phyloP scores from a whole-genome alignment of 2,329 filamentous ascomycete genomes.

The Hypoxylon sp. region DNA sequence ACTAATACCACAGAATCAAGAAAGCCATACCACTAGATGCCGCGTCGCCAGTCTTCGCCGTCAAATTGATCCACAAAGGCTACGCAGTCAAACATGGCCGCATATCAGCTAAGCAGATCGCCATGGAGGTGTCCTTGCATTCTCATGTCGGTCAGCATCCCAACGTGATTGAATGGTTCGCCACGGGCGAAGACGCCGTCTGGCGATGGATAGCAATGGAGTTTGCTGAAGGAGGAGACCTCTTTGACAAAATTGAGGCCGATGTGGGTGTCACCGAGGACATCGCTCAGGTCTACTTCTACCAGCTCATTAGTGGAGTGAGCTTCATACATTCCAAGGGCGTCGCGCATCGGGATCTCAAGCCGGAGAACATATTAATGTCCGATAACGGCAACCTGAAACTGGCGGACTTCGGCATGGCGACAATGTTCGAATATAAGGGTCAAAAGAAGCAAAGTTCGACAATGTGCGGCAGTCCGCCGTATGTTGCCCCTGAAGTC shows the following conservation, averaged over 20 bases:
- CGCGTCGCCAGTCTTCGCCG: constrained; percentile 85
- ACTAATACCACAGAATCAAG: constrained; percentile 76
- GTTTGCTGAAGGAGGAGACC: constrained; percentile 91
- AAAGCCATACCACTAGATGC: constrained; percentile 85
- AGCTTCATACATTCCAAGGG: constrained; percentile 97
- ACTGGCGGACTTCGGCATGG: constrained; percentile 96
- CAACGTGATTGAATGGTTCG: constrained; percentile 95
- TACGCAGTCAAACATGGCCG: constrained; percentile 92
- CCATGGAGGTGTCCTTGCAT: constrained; percentile 93
- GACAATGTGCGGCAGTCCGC: constrained; percentile 94
- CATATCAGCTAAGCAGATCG: constrained; percentile 88
- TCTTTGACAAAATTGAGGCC: constrained; percentile 99
- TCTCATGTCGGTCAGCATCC: constrained; percentile 88
- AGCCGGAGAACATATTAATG: constrained; percentile 95
- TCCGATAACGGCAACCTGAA: constrained; percentile 89
- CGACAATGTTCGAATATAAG: constrained; percentile 92
- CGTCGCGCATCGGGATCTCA: constrained; percentile 91
- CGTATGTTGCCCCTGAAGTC: constrained; percentile 97
- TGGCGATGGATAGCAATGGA: constrained; percentile 99
- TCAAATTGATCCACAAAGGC: constrained; percentile 98
- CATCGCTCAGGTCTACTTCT: constrained; percentile 96
- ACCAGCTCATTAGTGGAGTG: constrained; percentile 89
- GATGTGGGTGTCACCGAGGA: constrained; percentile 95
- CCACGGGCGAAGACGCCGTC: constrained; percentile 83
- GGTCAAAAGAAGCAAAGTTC: constrained; percentile 85